Base-by-base conservation (phyloP, 176 grass and related monocot genomes). In the Puya raimondii region DNA sequence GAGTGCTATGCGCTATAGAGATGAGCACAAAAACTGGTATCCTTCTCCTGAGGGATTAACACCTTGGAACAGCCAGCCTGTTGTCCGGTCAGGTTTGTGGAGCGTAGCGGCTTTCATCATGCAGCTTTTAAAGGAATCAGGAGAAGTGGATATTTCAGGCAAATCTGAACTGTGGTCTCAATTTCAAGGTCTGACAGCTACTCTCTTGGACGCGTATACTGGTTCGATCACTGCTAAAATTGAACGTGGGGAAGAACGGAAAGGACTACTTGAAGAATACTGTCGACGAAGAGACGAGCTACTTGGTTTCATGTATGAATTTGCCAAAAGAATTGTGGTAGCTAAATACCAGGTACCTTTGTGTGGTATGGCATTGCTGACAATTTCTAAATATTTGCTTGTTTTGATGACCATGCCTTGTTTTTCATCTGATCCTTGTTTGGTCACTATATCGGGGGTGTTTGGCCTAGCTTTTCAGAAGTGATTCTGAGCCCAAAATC, bases 21-120 rank as follows among this genome's bases (percentile, higher is more conserved):
- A 87, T 61, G 80, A 85, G 49, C 79, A 86, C 66, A 87, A 81
- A 18, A 73, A 87, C 47, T 99, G 94, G 94, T 99, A 99, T 75
- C 94, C 94, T 86, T 90, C 87, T 76, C 80, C 76, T 63, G 94
- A 99, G 79, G 94, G 94, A 79, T 71, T 99, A 23, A 80, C 77
- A 75, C 81, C 84, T 80, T 99, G 94, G 94, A 99, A 87, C 50
- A 93, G 84, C 72, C 89, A 85, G 50, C 77, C 72, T 84, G 72
- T 88, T 10, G 78, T 99, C 50, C 87, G 89, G 16, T 90, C 82
- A 77, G 94, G 94, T 53, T 72, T 99, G 21, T 99, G 94, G 94
- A 87, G 57, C 51, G n/a, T 93, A 68, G 81, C 94, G 80, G 87
- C 73, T 71, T 84, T 77, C 42, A 61, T 88, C 74, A 93, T 87